A percentile compares a stretch with the other conserved stretches of the same genome.
Conservation (phyloP, 768 basidiomycete genomes). For the Kwoniella newhampshirensis region DNA sequence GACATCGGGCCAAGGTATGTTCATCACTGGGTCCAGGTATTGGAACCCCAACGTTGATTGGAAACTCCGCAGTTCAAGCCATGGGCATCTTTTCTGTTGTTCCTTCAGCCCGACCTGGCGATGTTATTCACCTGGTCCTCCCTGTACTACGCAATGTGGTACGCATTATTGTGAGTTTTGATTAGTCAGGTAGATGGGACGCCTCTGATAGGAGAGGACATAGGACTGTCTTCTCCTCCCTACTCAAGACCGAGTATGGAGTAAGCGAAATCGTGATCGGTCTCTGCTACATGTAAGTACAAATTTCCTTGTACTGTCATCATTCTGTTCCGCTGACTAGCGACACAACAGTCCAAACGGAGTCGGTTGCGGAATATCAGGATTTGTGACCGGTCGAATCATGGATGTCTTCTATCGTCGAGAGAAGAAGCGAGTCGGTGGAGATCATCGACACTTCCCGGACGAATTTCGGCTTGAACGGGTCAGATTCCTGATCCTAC, state of each 20-base stretch:
- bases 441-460: constrained; percentile 35
- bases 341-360: constrained; percentile 59
- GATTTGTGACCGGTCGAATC: constrained; percentile 61
- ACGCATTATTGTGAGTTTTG: constrained; percentile 41
- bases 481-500: constrained; percentile 17
- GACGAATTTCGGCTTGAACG: constrained; percentile 39
- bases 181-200: not conserved
- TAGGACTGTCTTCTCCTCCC: constrained; percentile 56
- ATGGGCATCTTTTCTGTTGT: constrained; percentile 35
- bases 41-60: too few species aligned
- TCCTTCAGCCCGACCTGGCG: constrained; percentile 43
- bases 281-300: constrained; percentile 64
- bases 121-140: constrained; percentile 40
- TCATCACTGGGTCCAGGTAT: too few species aligned
- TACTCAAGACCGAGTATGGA: constrained; percentile 63
- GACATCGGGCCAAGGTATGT: constrained; percentile 33
- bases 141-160: constrained; percentile 41
- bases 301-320: not conserved
- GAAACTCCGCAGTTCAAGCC: constrained; percentile 44
- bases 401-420: constrained; percentile 67
- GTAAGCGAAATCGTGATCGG: constrained; percentile 69
- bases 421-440: constrained; percentile 49
- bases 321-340: not conserved
- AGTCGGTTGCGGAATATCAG: constrained; percentile 68
- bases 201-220: not conserved